Evolutionary conservation across 345 rosid genomes (phyloP).

Genomic region (Eutrema yunnanense): DNA sequence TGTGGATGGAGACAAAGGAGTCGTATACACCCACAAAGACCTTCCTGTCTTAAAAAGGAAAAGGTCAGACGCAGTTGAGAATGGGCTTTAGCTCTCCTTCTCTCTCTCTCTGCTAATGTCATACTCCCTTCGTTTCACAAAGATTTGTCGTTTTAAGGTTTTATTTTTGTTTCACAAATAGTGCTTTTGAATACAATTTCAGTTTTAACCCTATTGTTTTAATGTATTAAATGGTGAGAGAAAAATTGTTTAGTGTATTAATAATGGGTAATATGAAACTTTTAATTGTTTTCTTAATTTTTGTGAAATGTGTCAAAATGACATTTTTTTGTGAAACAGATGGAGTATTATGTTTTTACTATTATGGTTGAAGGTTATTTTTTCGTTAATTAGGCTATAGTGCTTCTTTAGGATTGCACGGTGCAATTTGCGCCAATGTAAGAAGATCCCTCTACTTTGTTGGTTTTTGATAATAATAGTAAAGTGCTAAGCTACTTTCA

Average conservation of each 20-base stretch:
- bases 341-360: neutral
- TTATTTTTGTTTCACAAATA: too few relatives aligned
- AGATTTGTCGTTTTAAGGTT: too few relatives aligned
- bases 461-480: too few relatives aligned
- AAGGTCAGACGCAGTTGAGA: constrained; percentile 8
- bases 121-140: neutral
- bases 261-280: too few relatives aligned
- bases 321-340: too few relatives aligned
- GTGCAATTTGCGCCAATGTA: neutral
- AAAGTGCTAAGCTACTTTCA: too few relatives aligned
- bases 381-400: neutral
- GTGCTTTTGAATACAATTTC: too few relatives aligned
- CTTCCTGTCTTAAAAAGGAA: constrained; percentile 25
- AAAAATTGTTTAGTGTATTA: too few relatives aligned
- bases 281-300: too few relatives aligned
- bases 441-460: neutral
- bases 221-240: too few relatives aligned
- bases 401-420: constrained; percentile 11
- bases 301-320: too few relatives aligned
- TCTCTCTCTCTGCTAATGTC: neutral
- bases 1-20: constrained; percentile 83
- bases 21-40: constrained; percentile 68
- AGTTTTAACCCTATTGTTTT: too few relatives aligned
- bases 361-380: neutral
- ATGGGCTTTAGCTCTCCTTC: neutral